phyloP scores from a whole-genome alignment of 495 filamentous ascomycete genomes.

The Immersiella caudata region DNA sequence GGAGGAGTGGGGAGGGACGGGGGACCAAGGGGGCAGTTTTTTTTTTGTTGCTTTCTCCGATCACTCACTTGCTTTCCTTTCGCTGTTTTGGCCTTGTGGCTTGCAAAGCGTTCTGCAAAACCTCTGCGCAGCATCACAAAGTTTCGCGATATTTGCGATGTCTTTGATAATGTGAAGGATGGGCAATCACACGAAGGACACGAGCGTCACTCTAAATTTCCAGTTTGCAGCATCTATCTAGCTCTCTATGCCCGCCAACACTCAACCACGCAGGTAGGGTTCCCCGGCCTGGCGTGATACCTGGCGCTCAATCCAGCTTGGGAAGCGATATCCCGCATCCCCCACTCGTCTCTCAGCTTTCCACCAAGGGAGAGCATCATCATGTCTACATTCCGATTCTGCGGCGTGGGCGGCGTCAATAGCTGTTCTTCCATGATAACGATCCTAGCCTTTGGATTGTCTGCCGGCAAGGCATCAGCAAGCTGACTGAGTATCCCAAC shows the following conservation, averaged over 20 bases:
- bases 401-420: conserved; percentile 25
- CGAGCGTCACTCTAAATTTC: too few species aligned
- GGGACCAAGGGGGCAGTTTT: too few species aligned
- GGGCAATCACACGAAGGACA: too few species aligned
- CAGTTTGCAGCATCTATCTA: too few species aligned
- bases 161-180: too few species aligned
- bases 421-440: conserved; percentile 36
- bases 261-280: conserved; percentile 32
- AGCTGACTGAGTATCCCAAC: conserved; percentile 43
- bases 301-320: conserved; percentile 30
- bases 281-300: conserved; percentile 24
- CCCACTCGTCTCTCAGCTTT: conserved; percentile 34
- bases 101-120: too few species aligned
- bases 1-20: too few species aligned
- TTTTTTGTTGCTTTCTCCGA: too few species aligned
- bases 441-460: conserved; percentile 29
- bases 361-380: conserved; percentile 39
- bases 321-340: conserved; percentile 20
- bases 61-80: too few species aligned
- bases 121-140: too few species aligned
- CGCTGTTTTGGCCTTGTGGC: too few species aligned
- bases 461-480: conserved; percentile 41
- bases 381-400: conserved; percentile 35
- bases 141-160: too few species aligned
- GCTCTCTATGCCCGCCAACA: conserved; percentile 24